Percentiles rank a stretch among this genome's conserved stretches.
Evolutionary conservation across 164 flowering plant species (phyloP).

Genomic region (Dillenia turbinata): DNA sequence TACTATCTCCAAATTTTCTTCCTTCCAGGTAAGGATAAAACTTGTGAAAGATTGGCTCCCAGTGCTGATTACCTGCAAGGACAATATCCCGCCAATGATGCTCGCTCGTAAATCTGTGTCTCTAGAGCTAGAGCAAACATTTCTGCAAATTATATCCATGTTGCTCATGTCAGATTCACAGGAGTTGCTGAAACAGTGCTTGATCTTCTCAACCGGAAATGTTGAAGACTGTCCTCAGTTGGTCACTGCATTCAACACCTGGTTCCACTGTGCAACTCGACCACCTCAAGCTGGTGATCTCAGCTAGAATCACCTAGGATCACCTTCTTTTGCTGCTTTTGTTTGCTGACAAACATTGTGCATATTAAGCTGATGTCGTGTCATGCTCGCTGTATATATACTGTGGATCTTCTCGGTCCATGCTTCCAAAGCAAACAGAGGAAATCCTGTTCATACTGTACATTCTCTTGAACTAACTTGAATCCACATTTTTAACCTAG

Average conservation of each 20-base stretch:
- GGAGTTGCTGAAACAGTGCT: conserved; percentile 72
- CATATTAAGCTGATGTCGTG: too few species aligned
- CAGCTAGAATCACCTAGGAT: not conserved
- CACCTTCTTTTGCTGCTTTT: too few species aligned
- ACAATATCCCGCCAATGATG: conserved; percentile 34
- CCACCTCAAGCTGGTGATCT: conserved; percentile 20
- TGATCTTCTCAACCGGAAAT: conserved; percentile 84
- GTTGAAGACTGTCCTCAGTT: conserved; percentile 88
- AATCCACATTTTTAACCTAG: too few species aligned
- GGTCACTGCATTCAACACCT: conserved; percentile 79
- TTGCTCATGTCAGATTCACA: conserved; percentile 80
- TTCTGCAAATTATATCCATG: conserved; percentile 79
- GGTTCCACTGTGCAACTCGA: conserved; percentile 83
- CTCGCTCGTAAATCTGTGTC: conserved; percentile 45
- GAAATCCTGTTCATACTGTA: too few species aligned
- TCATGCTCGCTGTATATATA: too few species aligned
- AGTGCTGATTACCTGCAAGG: conserved; percentile 76
- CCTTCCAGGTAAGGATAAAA: conserved; percentile 72
- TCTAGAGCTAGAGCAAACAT: conserved; percentile 72
- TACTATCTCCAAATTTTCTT: not conserved
- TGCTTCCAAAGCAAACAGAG: too few species aligned
- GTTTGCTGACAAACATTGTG: too few species aligned
- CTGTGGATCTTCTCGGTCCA: too few species aligned
- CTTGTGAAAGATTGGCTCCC: conserved; percentile 93
- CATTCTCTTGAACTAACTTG: too few species aligned